phyloP scores from a whole-genome alignment of 2,329 filamentous ascomycete species.

The Anthostomella pinea region DNA sequence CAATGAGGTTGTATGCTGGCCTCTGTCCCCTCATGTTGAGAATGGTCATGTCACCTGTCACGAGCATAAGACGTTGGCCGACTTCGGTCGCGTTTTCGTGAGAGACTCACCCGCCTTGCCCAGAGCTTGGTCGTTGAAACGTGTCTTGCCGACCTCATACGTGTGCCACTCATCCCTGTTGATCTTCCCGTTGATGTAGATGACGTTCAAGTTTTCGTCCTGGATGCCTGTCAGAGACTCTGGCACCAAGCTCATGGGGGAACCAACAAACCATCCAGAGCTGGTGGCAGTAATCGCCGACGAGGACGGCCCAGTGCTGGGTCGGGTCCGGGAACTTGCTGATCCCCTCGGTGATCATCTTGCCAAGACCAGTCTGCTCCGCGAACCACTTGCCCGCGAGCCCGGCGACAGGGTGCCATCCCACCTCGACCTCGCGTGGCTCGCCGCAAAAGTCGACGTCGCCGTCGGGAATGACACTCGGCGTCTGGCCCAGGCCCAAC shows the following conservation, averaged over 20 bases:
- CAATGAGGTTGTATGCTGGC: slow-evolving; percentile 19
- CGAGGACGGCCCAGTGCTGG: slow-evolving; percentile 19
- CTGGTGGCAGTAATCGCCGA: slow-evolving; percentile 20
- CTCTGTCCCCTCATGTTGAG: slow-evolving; percentile 18
- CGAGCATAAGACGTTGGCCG: slow-evolving; percentile 2
- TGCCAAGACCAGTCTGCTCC: slow-evolving; percentile 14
- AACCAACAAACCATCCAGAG: slow-evolving; percentile 18
- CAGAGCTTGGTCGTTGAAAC: slow-evolving; percentile 16
- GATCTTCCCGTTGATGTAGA: slow-evolving; percentile 14
- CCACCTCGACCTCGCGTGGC: too few species aligned
- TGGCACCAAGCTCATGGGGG: neutral
- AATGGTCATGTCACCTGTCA: slow-evolving; percentile 18
- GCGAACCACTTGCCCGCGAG: slow-evolving; percentile 15
- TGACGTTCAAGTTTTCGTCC: slow-evolving; percentile 19
- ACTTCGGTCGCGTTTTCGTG: neutral
- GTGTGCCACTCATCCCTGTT: slow-evolving; percentile 12
- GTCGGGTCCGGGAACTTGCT: slow-evolving; percentile 18
- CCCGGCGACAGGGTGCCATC: too few species aligned
- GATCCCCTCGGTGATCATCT: slow-evolving; percentile 15
- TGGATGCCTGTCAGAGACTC: slow-evolving; percentile 8
- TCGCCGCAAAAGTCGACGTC: too few species aligned
- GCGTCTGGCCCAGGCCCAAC: too few species aligned
- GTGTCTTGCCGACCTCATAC: slow-evolving; percentile 18
- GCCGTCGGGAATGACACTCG: too few species aligned
- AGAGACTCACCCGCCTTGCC: slow-evolving; percentile 17